phyloP scores from a whole-genome alignment of 495 filamentous ascomycete species.

The Aspergillus saccharolyticus region DNA sequence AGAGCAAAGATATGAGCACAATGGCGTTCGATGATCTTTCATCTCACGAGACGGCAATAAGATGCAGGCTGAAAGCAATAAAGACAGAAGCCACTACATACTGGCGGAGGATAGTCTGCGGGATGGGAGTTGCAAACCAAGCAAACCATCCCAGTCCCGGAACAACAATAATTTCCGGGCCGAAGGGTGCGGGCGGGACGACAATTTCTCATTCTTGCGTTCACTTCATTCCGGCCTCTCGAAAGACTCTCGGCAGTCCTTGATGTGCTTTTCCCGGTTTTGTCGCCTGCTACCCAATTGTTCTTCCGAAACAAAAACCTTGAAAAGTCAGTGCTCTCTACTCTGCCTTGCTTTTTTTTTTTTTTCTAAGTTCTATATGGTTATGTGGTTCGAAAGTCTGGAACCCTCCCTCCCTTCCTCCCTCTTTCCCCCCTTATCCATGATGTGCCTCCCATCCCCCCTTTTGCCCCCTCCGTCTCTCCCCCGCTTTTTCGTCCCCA shows the following conservation, averaged over 20 bases:
- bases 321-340: not conserved
- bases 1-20: no score
- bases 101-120: not conserved
- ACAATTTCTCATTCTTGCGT: constrained; percentile 33
- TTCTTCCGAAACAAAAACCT: not conserved
- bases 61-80: not conserved
- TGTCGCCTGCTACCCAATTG: not conserved
- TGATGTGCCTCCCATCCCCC: not conserved
- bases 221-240: constrained; percentile 43
- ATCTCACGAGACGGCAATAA: no score
- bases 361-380: no score
- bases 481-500: not conserved
- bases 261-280: constrained; percentile 17
- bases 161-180: not conserved
- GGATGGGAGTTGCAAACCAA: not conserved
- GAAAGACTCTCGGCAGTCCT: constrained; percentile 48
- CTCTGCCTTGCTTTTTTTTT: not conserved
- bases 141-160: not conserved
- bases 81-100: not conserved
- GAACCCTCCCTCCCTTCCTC: not conserved
- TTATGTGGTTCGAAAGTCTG: not conserved
- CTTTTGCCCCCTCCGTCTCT: not conserved
- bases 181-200: constrained; percentile 15
- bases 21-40: no score
- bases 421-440: not conserved